A percentile compares a stretch with the other conserved stretches of the same genome.
Conservation (phyloP, 179 eudicot genomes). For the Beta macrorhiza region DNA sequence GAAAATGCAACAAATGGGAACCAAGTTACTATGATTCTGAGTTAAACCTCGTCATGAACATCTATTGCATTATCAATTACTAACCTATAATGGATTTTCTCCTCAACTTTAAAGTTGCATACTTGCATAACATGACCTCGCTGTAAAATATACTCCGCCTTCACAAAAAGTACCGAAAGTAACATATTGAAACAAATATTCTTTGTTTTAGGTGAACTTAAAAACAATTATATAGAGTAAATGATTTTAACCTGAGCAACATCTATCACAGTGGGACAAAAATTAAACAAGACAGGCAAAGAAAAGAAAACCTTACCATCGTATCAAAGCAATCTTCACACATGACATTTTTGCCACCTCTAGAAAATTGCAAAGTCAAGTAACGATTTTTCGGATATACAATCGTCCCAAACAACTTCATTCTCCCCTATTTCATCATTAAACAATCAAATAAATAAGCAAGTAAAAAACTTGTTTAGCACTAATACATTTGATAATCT, state of each 20-base stretch:
- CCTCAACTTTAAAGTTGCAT: background rate
- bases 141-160: background rate
- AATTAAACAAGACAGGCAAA: background rate
- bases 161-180: background rate
- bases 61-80: background rate
- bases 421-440: conserved; percentile 55
- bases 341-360: conserved; percentile 84
- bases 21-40: background rate
- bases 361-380: conserved; percentile 86
- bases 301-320: conserved; percentile 51
- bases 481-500: background rate
- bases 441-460: background rate
- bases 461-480: background rate
- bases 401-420: conserved; percentile 93
- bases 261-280: background rate
- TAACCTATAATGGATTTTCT: background rate
- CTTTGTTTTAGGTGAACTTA: no score
- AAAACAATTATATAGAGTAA: background rate
- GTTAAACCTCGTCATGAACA: background rate
- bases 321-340: conserved; percentile 90
- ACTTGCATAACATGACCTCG: background rate
- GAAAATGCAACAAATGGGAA: background rate
- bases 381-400: conserved; percentile 81
- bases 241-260: background rate
- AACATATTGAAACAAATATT: background rate